Percentiles rank a stretch among this genome's conserved stretches.
Evolutionary conservation across 805 yeast species (phyloP).

Genomic region (Teunomyces stri): DNA sequence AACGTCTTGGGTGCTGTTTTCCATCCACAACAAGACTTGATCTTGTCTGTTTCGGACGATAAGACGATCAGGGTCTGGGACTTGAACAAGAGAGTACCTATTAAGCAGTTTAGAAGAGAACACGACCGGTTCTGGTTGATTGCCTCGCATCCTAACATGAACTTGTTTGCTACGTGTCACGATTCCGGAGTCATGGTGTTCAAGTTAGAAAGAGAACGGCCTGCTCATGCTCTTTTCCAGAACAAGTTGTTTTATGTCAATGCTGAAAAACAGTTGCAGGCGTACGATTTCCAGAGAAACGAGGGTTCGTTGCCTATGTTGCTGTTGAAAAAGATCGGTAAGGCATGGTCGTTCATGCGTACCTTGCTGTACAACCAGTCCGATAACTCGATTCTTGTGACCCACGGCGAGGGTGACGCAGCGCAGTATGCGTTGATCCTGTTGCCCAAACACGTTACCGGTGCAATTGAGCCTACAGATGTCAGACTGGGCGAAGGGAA

Average conservation of each 20-base stretch:
- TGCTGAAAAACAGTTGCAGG: conserved; percentile 81
- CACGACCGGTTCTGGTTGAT: conserved; percentile 93
- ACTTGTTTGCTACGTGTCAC: conserved; percentile 93
- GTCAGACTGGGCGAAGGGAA: conserved; percentile 76
- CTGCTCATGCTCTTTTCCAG: conserved; percentile 75
- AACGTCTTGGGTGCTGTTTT: conserved; percentile 85
- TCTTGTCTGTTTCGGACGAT: conserved; percentile 92
- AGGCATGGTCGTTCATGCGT: conserved; percentile 81
- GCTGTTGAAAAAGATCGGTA: conserved; percentile 80
- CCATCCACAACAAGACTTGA: conserved; percentile 91
- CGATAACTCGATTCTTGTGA: conserved; percentile 80
- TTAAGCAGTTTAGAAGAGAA: conserved; percentile 91
- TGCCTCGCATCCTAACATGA: conserved; percentile 84
- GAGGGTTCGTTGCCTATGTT: conserved; percentile 74
- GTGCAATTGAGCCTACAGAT: conserved; percentile 91
- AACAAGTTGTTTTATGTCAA: conserved; percentile 75
- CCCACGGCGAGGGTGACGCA: conserved; percentile 68
- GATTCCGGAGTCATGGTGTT: conserved; percentile 98
- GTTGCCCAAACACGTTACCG: conserved; percentile 82
- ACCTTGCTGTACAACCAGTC: conserved; percentile 88
- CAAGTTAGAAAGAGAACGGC: conserved; percentile 96
- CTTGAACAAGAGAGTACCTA: conserved; percentile 86
- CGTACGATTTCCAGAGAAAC: conserved; percentile 64
- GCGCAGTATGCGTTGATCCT: conserved; percentile 71
- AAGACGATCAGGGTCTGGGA: conserved; percentile 97